These are phyloP conservation scores for Raddia distichophylla DNA, from an alignment of 176 grass and related monocot species.

Conservation along the genomic window DNA sequence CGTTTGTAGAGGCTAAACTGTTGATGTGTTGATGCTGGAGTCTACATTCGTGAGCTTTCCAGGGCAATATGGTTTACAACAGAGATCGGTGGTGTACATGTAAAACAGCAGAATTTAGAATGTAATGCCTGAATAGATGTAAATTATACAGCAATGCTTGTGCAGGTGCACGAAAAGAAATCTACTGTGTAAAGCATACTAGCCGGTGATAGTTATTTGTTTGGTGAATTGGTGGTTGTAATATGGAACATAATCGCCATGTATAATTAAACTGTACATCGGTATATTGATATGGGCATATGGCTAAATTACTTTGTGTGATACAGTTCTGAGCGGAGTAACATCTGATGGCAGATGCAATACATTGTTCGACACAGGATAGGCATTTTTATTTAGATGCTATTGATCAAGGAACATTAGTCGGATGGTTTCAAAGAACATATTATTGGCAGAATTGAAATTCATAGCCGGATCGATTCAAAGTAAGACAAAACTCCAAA, in stretches of 20 bases:
- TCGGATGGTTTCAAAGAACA: no score
- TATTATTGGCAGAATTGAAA: no score
- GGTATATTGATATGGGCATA: not conserved
- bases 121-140: not conserved
- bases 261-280: not conserved
- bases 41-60: constrained; percentile 9
- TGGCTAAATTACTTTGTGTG: not conserved
- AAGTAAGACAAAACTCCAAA: no score
- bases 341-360: not conserved
- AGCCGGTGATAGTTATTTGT: not conserved
- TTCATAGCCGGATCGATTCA: no score
- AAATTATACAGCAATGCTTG: not conserved
- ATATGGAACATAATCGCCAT: not conserved
- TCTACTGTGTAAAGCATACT: constrained; percentile 7
- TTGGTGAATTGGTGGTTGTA: not conserved
- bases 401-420: no score
- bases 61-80: not conserved
- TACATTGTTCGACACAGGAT: not conserved
- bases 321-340: not conserved
- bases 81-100: not conserved
- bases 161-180: constrained; percentile 8
- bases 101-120: not conserved
- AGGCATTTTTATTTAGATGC: no score
- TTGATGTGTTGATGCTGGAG: not conserved
- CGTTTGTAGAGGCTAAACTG: constrained; percentile 45